These are phyloP conservation scores for Bryoerythrophyllum caledonicum DNA, from an alignment of 225 moss, liverwort and hornwort species.

Conservation along the genomic window DNA sequence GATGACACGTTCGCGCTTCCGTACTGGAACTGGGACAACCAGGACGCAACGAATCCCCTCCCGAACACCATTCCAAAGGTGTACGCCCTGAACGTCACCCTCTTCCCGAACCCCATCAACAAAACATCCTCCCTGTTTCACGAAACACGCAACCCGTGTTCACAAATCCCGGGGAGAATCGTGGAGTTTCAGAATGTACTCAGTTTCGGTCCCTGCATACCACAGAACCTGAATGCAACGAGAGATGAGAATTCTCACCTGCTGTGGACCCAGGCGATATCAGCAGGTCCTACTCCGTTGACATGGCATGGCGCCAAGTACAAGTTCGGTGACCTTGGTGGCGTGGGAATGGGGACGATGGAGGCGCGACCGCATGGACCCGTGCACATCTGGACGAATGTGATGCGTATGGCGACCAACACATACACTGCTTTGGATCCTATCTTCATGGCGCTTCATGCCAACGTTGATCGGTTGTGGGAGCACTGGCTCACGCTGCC, in stretches of 20 bases:
- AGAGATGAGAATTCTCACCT: constrained; percentile 23
- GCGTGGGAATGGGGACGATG: constrained; percentile 21
- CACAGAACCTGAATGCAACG: background rate
- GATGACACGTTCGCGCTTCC: constrained; percentile 54
- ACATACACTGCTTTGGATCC: constrained; percentile 32
- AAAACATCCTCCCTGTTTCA: constrained; percentile 33
- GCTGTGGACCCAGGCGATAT: constrained; percentile 22
- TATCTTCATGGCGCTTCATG: constrained; percentile 30
- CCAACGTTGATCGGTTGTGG: constrained; percentile 40
- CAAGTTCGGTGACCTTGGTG: constrained; percentile 31
- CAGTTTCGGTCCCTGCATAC: background rate
- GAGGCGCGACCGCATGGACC: constrained; percentile 35
- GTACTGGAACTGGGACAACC: constrained; percentile 66
- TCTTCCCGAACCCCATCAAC: constrained; percentile 17
- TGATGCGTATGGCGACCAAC: background rate
- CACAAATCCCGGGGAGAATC: constrained; percentile 5
- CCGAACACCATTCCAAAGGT: constrained; percentile 25
- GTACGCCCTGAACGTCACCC: background rate
- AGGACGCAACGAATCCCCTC: constrained; percentile 3
- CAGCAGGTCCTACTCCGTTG: constrained; percentile 4
- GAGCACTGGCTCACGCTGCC: constrained; percentile 30
- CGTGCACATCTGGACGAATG: constrained; percentile 40
- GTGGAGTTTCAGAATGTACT: constrained; percentile 5
- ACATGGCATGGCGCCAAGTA: constrained; percentile 28
- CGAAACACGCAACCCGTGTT: constrained; percentile 12